phyloP scores from a whole-genome alignment of 306 rosid species.

The Lathyrus aphaca region DNA sequence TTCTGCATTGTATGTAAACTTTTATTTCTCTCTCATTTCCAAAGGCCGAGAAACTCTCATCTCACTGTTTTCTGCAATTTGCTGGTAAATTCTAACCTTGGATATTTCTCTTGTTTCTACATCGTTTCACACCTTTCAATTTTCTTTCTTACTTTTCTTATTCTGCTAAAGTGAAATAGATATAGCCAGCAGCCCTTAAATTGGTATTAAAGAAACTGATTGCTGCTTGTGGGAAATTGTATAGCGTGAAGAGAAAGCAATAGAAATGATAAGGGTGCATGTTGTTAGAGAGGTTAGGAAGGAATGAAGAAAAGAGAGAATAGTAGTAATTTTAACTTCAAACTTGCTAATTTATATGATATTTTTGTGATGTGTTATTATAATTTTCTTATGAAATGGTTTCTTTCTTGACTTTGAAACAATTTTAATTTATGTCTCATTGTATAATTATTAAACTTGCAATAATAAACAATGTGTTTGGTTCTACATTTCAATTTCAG shows the following conservation, averaged over 20 bases:
- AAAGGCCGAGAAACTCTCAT: too few species aligned
- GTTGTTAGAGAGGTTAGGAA: background rate
- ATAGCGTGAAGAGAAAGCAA: background rate
- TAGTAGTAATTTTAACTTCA: background rate
- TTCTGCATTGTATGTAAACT: too few species aligned
- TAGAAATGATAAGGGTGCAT: conserved; percentile 16
- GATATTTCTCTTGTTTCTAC: too few species aligned
- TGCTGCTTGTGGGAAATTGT: conserved; percentile 38
- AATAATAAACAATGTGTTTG: background rate
- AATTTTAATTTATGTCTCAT: background rate
- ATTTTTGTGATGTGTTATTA: background rate
- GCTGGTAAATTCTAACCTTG: too few species aligned
- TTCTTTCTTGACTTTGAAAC: background rate
- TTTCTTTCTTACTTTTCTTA: too few species aligned
- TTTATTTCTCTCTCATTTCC: too few species aligned
- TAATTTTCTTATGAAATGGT: background rate
- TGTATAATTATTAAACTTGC: background rate
- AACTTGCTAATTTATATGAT: background rate
- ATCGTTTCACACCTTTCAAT: too few species aligned
- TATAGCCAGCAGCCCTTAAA: too few species aligned
- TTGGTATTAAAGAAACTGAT: conserved; percentile 5
- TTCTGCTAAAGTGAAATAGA: too few species aligned
- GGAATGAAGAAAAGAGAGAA: background rate
- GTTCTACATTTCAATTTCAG: too few species aligned
- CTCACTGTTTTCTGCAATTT: too few species aligned